Evolutionary conservation across 345 rosid species (phyloP).

Genomic region (Citrus mangshanensis): DNA sequence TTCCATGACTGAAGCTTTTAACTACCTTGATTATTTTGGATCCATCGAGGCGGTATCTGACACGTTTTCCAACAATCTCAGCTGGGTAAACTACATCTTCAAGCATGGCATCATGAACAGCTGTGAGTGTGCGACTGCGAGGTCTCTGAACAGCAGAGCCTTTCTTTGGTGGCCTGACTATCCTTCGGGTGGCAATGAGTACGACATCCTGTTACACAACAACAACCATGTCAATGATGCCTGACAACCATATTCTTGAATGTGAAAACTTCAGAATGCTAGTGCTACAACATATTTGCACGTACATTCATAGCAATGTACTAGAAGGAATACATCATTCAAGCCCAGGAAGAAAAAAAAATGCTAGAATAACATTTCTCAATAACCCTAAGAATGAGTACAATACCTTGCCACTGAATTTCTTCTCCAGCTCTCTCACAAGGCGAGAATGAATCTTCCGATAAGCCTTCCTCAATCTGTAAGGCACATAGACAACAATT

Average conservation of each 20-base stretch:
- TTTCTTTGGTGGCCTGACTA: conserved; percentile 82
- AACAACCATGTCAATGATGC: not conserved
- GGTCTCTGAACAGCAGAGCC: conserved; percentile 91
- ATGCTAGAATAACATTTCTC: not conserved
- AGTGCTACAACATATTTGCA: not conserved
- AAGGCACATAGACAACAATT: conserved; percentile 74
- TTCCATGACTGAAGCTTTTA: not conserved
- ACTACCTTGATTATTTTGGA: conserved; percentile 69
- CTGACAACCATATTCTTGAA: not conserved
- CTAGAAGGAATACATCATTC: not conserved
- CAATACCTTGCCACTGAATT: conserved; percentile 85
- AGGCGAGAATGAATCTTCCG: conserved; percentile 83
- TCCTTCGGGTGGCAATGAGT: conserved; percentile 71
- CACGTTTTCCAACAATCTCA: conserved; percentile 85
- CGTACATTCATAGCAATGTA: not conserved
- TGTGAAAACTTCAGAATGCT: not conserved
- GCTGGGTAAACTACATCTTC: conserved; percentile 87
- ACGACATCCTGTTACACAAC: conserved; percentile 55
- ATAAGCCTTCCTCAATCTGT: conserved; percentile 79
- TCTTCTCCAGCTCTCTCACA: conserved; percentile 89
- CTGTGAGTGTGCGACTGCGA: conserved; percentile 72
- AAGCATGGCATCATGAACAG: conserved; percentile 78
- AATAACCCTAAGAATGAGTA: not conserved
- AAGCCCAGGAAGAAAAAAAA: not conserved
- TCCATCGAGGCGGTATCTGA: conserved; percentile 77